Evolutionary conservation across 1,284 basidiomycete species (phyloP).

Genomic region (Fomitopsis betulina): DNA sequence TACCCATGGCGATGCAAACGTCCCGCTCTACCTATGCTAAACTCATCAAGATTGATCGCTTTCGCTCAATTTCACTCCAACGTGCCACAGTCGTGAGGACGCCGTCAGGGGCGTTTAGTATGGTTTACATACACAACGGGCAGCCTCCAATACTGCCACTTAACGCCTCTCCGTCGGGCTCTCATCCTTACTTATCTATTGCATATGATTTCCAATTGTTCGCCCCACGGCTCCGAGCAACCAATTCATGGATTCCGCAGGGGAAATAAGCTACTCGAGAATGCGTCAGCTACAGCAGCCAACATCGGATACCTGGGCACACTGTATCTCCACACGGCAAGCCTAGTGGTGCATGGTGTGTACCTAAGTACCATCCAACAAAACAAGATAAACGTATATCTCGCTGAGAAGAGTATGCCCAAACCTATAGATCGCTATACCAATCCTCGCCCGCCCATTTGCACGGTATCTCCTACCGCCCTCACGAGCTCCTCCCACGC

Average conservation of each 20-base stretch:
- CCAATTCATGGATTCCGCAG: too few species aligned
- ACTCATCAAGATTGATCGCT: not conserved
- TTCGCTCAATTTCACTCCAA: not conserved
- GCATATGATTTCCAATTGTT: not conserved
- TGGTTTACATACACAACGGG: not conserved
- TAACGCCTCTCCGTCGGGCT: too few species aligned
- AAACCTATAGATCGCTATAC: constrained; percentile 35
- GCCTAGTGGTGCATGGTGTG: too few species aligned
- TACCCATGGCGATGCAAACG: not conserved
- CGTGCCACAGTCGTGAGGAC: not conserved
- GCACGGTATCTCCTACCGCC: constrained; percentile 60
- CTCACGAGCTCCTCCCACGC: constrained; percentile 54
- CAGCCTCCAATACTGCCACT: too few species aligned
- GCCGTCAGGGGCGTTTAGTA: not conserved
- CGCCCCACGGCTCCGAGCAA: not conserved
- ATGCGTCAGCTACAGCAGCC: too few species aligned
- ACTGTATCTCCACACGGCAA: too few species aligned
- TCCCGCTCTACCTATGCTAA: not conserved
- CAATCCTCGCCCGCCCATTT: constrained; percentile 73
- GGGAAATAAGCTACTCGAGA: too few species aligned
- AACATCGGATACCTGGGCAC: too few species aligned
- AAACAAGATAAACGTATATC: not conserved
- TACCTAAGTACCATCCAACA: not conserved
- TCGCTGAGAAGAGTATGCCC: too few species aligned
- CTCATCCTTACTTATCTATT: too few species aligned